Percentiles rank a stretch among this genome's conserved stretches.
Conservation (phyloP, 495 filamentous ascomycete species). For the Penicillium tannophilum region DNA sequence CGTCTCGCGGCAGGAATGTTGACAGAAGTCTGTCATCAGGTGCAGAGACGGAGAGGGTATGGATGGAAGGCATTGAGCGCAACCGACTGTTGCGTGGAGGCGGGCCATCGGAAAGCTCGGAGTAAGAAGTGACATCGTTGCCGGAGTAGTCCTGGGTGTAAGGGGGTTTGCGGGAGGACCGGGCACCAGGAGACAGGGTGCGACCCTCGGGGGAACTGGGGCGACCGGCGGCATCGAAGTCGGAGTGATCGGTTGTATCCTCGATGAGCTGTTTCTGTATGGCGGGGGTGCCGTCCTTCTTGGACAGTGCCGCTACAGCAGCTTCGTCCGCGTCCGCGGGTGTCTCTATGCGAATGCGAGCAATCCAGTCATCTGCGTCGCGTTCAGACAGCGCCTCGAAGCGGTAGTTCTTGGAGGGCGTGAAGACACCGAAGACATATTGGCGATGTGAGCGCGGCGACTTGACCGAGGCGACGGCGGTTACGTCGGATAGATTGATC, state of each 20-base stretch:
- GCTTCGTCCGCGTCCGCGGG: slow-evolving; percentile 86
- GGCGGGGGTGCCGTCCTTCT: slow-evolving; percentile 44
- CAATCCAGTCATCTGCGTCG: slow-evolving; percentile 87
- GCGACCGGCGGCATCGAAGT: slow-evolving; percentile 33
- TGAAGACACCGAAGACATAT: slow-evolving; percentile 91
- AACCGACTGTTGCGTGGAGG: slow-evolving; percentile 28
- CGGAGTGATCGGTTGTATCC: slow-evolving; percentile 52
- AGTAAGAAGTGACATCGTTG: slow-evolving; percentile 84
- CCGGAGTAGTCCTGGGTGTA: slow-evolving; percentile 79
- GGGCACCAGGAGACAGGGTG: slow-evolving; percentile 31
- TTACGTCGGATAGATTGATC: slow-evolving; percentile 84
- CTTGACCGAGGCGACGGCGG: slow-evolving; percentile 83
- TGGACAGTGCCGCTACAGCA: slow-evolving; percentile 60
- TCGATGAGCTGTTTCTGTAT: slow-evolving; percentile 40
- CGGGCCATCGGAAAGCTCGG: slow-evolving; percentile 80
- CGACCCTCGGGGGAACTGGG: slow-evolving; percentile 50
- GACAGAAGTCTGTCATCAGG: slow-evolving; percentile 30
- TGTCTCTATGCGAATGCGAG: slow-evolving; percentile 75
- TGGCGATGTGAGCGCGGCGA: slow-evolving; percentile 80
- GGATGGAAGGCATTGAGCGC: slow-evolving; percentile 39
- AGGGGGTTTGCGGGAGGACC: slow-evolving; percentile 42
- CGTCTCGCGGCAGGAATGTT: slow-evolving; percentile 46
- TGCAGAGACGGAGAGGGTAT: slow-evolving; percentile 34
- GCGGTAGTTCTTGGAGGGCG: slow-evolving; percentile 86
- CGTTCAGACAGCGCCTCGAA: slow-evolving; percentile 72